A percentile compares a stretch with the other conserved stretches of the same genome.
Evolutionary conservation across 192 early-diverging fungal species (phyloP).

Genomic region (Coemansia sp.): DNA sequence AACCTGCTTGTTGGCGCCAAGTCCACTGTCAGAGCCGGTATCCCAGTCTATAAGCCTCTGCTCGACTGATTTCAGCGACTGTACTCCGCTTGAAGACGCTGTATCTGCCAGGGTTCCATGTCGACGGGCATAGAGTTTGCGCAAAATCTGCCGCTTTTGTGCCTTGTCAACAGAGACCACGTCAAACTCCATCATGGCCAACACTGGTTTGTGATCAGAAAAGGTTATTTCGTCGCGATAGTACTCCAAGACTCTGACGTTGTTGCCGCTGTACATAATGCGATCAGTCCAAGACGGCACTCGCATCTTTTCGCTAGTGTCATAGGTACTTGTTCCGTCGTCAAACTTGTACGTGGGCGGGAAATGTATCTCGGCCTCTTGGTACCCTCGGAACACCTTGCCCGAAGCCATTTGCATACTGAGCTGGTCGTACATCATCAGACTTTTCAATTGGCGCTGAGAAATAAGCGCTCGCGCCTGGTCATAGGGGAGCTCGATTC

Average conservation of each 20-base stretch:
- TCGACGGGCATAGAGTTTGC: slow-evolving; percentile 31
- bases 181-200: slow-evolving; percentile 46
- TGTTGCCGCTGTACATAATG: slow-evolving; percentile 59
- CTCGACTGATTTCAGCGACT: slow-evolving; percentile 1
- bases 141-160: slow-evolving; percentile 35
- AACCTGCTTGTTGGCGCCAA: not conserved
- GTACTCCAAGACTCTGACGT: slow-evolving; percentile 34
- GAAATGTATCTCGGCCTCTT: slow-evolving; percentile 80
- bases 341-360: slow-evolving; percentile 99
- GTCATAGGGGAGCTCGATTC: slow-evolving; percentile 76
- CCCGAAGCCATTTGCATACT: slow-evolving; percentile 62
- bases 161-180: slow-evolving; percentile 50
- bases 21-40: not conserved
- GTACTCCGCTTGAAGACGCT: not conserved
- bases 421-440: slow-evolving; percentile 67
- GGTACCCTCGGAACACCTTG: slow-evolving; percentile 75
- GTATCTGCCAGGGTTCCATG: slow-evolving; percentile 10
- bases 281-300: slow-evolving; percentile 98
- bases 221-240: slow-evolving; percentile 50
- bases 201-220: slow-evolving; percentile 57
- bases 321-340: slow-evolving; percentile 77
- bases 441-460: slow-evolving; percentile 50
- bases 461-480: slow-evolving; percentile 53
- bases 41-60: slow-evolving; percentile 48
- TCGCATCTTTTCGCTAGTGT: slow-evolving; percentile 93